phyloP scores from a whole-genome alignment of 805 yeast species.

The Suhomyces kilbournensis region DNA sequence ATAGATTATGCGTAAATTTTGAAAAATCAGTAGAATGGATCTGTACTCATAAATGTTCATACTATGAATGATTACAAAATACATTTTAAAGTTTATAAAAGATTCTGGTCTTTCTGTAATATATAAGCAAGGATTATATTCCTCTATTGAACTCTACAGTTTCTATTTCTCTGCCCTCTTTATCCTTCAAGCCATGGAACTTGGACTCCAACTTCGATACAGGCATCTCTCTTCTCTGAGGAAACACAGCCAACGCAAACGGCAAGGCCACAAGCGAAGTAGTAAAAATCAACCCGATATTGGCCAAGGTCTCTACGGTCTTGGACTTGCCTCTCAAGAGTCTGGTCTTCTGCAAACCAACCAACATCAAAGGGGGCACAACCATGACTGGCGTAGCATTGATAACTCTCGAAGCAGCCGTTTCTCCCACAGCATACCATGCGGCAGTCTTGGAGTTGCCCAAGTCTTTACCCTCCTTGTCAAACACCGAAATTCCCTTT shows the following conservation, averaged over 20 bases:
- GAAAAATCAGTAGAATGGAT: too few species aligned
- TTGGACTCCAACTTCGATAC: conserved; percentile 61
- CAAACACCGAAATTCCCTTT: conserved; percentile 75
- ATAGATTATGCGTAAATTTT: too few species aligned
- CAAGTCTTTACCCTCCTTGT: conserved; percentile 58
- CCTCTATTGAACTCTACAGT: conserved; percentile 90
- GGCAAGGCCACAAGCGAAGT: conserved; percentile 90
- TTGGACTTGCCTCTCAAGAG: conserved; percentile 66
- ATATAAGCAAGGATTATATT: too few species aligned
- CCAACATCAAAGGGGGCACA: conserved; percentile 83
- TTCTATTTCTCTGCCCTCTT: conserved; percentile 53
- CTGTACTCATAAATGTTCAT: too few species aligned
- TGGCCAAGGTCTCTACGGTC: conserved; percentile 64
- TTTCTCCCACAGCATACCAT: conserved; percentile 89
- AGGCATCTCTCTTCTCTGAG: conserved; percentile 71
- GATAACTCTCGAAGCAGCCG: conserved; percentile 91
- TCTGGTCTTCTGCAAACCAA: conserved; percentile 65
- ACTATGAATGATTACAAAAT: too few species aligned
- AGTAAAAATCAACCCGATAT: conserved; percentile 78
- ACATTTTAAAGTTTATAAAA: too few species aligned
- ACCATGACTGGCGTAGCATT: conserved; percentile 98
- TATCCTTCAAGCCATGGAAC: conserved; percentile 59
- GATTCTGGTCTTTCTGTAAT: too few species aligned
- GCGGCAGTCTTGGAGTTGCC: conserved; percentile 85
- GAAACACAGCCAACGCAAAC: conserved; percentile 93